Evolutionary conservation across 2,329 filamentous ascomycete genomes (phyloP).

Genomic region (Stagonosporopsis rhizophila): DNA sequence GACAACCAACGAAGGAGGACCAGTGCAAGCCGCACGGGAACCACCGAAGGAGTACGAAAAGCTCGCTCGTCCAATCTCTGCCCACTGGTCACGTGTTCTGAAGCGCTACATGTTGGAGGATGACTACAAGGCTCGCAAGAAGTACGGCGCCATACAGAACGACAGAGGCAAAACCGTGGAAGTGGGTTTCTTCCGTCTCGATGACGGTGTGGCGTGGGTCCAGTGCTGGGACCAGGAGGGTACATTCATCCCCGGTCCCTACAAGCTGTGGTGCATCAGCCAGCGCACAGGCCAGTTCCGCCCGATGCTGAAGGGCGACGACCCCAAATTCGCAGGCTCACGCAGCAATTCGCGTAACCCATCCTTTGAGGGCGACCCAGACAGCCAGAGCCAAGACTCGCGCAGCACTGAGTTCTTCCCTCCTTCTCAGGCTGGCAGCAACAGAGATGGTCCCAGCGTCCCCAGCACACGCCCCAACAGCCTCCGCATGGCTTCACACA

Average conservation of each 20-base stretch:
- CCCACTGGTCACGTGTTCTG: constrained; percentile 59
- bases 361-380: constrained; percentile 31
- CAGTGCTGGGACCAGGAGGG: constrained; percentile 59
- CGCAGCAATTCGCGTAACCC: constrained; percentile 30
- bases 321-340: constrained; percentile 43
- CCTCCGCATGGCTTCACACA: constrained; percentile 32
- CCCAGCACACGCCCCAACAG: constrained; percentile 40
- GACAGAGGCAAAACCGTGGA: constrained; percentile 48
- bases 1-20: constrained; percentile 29
- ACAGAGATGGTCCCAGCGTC: constrained; percentile 34
- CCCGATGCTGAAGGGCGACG: constrained; percentile 50
- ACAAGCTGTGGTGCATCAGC: constrained; percentile 59
- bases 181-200: constrained; percentile 58
- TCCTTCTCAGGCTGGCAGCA: constrained; percentile 31
- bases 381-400: constrained; percentile 39
- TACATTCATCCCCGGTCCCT: constrained; percentile 59
- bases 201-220: constrained; percentile 59
- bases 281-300: constrained; percentile 48
- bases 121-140: constrained; percentile 57
- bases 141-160: constrained; percentile 50
- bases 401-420: constrained; percentile 36
- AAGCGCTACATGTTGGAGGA: constrained; percentile 57
- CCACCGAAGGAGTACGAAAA: constrained; percentile 31
- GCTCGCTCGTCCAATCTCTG: constrained; percentile 42
- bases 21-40: constrained; percentile 17